Percentiles rank a stretch among this genome's conserved stretches.
phyloP scores from a whole-genome alignment of 257 asterid species.

The Dorcoceras hygrometricum region DNA sequence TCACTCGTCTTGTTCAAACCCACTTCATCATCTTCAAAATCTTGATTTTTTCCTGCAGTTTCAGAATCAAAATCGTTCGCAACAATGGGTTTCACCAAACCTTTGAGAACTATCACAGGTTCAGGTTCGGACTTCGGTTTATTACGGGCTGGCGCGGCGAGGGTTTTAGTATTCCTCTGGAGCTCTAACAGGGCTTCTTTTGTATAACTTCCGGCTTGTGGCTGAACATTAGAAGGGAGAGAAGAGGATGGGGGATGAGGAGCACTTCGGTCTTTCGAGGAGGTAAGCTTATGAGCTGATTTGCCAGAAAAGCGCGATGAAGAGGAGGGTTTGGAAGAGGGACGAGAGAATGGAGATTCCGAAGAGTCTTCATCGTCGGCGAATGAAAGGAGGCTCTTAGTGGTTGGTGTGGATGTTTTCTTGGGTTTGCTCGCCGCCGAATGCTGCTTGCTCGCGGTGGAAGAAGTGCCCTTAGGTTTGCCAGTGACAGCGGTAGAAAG shows the following conservation, averaged over 20 bases:
- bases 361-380: conserved; percentile 69
- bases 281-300: conserved; percentile 57
- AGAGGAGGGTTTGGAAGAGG: conserved; percentile 48
- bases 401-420: conserved; percentile 30
- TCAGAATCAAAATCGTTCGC: conserved; percentile 27
- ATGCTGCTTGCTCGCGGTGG: conserved; percentile 31
- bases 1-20: conserved; percentile 27
- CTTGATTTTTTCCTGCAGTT: conserved; percentile 26
- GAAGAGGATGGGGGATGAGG: conserved; percentile 48
- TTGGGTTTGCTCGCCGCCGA: conserved; percentile 48
- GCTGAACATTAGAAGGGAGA: conserved; percentile 77
- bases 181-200: conserved; percentile 92
- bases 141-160: conserved; percentile 53
- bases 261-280: conserved; percentile 53
- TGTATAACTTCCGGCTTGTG: conserved; percentile 89
- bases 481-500: conserved; percentile 27
- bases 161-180: conserved; percentile 84
- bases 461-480: conserved; percentile 36
- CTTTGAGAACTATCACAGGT: conserved; percentile 65
- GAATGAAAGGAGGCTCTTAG: conserved; percentile 75
- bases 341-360: conserved; percentile 48
- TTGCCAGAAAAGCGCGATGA: conserved; percentile 41
- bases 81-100: conserved; percentile 61
- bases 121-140: conserved; percentile 50
- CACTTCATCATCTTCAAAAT: conserved; percentile 33